These are phyloP conservation scores for Cladochytrium replicatum DNA, from an alignment of 192 early-diverging fungal species.

Conservation along the genomic window DNA sequence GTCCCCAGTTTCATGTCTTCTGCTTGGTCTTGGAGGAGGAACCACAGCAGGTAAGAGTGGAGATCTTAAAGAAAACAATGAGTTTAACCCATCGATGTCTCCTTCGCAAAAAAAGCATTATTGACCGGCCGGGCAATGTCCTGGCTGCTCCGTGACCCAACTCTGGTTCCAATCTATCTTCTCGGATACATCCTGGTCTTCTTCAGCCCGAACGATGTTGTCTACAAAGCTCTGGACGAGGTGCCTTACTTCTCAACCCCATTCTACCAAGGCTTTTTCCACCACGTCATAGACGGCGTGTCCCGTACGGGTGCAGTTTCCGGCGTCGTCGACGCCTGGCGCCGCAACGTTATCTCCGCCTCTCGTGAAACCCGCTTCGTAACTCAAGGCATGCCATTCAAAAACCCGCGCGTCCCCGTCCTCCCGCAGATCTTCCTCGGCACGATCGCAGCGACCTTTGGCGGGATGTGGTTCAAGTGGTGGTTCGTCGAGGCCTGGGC, in stretches of 20 bases:
- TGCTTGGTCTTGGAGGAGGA: background rate
- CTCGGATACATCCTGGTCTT: background rate
- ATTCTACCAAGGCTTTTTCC: background rate
- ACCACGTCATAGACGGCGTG: background rate
- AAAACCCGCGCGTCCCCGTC: background rate
- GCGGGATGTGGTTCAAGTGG: background rate
- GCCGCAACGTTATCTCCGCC: background rate
- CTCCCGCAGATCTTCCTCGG: background rate
- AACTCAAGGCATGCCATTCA: too few species aligned
- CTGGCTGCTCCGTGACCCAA: background rate
- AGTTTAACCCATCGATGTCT: background rate
- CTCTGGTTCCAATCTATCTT: background rate
- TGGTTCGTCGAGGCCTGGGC: background rate
- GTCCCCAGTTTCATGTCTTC: background rate
- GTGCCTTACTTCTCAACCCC: too few species aligned
- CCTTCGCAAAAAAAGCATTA: background rate
- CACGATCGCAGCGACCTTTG: background rate
- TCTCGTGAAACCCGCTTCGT: background rate
- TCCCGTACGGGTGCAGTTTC: background rate
- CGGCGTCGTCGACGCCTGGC: background rate
- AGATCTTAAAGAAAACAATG: background rate
- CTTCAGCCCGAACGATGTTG: background rate
- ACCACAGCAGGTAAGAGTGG: background rate
- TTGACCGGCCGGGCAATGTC: background rate
- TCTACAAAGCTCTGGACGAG: background rate